Percentiles rank a stretch among this genome's conserved stretches.
These are phyloP conservation scores for Periconia macrospinosa DNA, from an alignment of 2,329 filamentous ascomycete species.

Conservation along the genomic window DNA sequence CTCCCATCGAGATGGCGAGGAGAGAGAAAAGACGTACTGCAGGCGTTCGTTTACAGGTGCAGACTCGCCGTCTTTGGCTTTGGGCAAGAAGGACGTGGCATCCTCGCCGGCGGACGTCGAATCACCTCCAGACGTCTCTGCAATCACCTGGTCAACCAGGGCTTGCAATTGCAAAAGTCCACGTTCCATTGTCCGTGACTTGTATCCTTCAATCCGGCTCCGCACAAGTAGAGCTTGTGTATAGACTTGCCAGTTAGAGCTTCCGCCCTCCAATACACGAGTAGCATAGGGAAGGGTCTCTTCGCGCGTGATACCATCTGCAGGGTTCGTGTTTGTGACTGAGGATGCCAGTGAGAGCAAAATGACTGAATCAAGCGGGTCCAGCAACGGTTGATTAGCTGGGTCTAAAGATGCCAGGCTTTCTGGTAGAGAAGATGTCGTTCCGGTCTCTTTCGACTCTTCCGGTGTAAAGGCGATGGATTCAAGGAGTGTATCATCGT, in stretches of 20 bases:
- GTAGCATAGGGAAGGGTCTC: slow-evolving; percentile 90
- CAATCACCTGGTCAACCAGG: slow-evolving; percentile 91
- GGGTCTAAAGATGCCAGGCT: slow-evolving; percentile 69
- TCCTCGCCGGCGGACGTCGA: slow-evolving; percentile 38
- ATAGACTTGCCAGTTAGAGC: slow-evolving; percentile 97
- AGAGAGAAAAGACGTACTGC: slow-evolving; percentile 80
- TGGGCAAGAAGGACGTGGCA: slow-evolving; percentile 79
- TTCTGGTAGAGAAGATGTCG: slow-evolving; percentile 59
- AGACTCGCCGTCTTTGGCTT: slow-evolving; percentile 72
- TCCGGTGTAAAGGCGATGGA: slow-evolving; percentile 75
- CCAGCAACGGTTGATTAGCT: slow-evolving; percentile 77
- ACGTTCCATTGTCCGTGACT: slow-evolving; percentile 83
- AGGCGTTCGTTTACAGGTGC: slow-evolving; percentile 77
- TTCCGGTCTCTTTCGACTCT: slow-evolving; percentile 46
- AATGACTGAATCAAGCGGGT: slow-evolving; percentile 85
- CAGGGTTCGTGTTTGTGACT: slow-evolving; percentile 83
- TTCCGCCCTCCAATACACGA: slow-evolving; percentile 82
- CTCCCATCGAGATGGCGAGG: slow-evolving; percentile 87
- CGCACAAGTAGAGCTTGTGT: slow-evolving; percentile 89
- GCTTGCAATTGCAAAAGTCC: slow-evolving; percentile 92
- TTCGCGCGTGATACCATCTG: slow-evolving; percentile 85
- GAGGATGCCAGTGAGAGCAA: slow-evolving; percentile 79
- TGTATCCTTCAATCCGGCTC: slow-evolving; percentile 85
- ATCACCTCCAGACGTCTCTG: slow-evolving; percentile 65
- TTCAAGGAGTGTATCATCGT: slow-evolving; percentile 92